phyloP scores from a whole-genome alignment of 1,139 yeast species.

The Arxiozyma slooffiae region DNA sequence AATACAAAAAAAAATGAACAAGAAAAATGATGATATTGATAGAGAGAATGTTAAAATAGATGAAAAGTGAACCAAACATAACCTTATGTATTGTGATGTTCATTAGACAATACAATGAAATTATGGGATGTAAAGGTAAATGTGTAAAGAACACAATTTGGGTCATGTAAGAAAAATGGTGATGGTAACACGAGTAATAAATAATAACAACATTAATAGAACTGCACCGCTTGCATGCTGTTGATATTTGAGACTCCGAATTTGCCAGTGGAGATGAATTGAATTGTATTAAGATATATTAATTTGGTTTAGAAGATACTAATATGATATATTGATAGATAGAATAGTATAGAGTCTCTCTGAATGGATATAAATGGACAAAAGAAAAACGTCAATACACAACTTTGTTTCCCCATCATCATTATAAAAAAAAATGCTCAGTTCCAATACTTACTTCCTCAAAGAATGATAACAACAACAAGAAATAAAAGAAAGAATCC shows the following conservation, averaged over 20 bases:
- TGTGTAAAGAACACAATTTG: constrained; percentile 87
- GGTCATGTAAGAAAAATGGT: constrained; percentile 61
- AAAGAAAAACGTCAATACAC: no score
- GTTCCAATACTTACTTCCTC: no score
- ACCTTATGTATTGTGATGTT: constrained; percentile 79
- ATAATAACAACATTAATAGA: constrained; percentile 4
- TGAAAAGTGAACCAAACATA: constrained; percentile 40
- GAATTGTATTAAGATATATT: constrained; percentile 73
- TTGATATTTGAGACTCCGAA: constrained; percentile 78
- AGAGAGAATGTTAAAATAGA: constrained; percentile 14
- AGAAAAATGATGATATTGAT: constrained; percentile 11
- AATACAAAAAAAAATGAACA: not conserved
- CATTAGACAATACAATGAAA: constrained; percentile 90
- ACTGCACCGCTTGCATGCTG: constrained; percentile 70
- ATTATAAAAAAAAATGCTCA: no score
- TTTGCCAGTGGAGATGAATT: constrained; percentile 85
- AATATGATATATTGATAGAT: constrained; percentile 1
- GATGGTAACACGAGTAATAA: no score
- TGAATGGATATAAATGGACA: no score
- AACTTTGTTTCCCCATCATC: no score
- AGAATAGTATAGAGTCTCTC: no score
- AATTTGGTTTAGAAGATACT: constrained; percentile 42
- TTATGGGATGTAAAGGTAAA: constrained; percentile 83
- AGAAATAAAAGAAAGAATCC: no score
- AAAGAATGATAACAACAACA: no score